Base-by-base conservation (phyloP, 805 yeast species). In the Metschnikowia lochheadii region DNA sequence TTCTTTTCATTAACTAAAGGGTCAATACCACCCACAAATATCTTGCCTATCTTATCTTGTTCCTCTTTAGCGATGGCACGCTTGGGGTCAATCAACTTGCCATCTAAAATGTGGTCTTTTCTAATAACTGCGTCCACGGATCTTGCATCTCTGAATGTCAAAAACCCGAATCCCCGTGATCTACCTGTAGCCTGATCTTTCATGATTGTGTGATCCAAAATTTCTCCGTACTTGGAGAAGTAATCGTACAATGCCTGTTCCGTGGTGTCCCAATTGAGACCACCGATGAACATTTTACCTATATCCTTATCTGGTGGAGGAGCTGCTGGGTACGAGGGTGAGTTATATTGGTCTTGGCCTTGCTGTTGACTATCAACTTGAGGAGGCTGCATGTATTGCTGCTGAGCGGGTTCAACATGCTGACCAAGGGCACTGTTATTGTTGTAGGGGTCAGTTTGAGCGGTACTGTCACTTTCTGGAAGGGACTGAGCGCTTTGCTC, bases 61-160 rank as follows among this genome's bases (percentile, higher is more conserved):
- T 92, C 97, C 65, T 92, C 97, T 67, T 89, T 86, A 34, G 98
- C 97, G 62, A 92, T 92, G 23, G 99, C 97, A 62, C 98, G 81
- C 68, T 92, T 92, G 37, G 99, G 98, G 66, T 92, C 99, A 65
- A 92, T 94, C 53, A 92, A 86, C 69, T 92, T 92, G 56, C 98
- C 98, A 64, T 92, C 99, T 46, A 92, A 74, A 49, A 89, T 81
- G 66, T 92, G 99, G 63, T 87, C 94, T 53, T 87, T 83, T 57
- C 82, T 83, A 59, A 92, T 79, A 49, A 92, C 98, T 57, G 81
- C 87, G 63, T 88, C 92, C 35, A 92, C 98, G 39, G 94, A 82
- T 29, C 75, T 69, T n/a, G 96, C 79, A 55, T 84, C 85, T 46
- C 80, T 82, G 74, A 92, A 92, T 0, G 97, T 89, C 60, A 92